Evolutionary conservation across 1,284 basidiomycete genomes (phyloP).

Genomic region (Marasmius sp.): DNA sequence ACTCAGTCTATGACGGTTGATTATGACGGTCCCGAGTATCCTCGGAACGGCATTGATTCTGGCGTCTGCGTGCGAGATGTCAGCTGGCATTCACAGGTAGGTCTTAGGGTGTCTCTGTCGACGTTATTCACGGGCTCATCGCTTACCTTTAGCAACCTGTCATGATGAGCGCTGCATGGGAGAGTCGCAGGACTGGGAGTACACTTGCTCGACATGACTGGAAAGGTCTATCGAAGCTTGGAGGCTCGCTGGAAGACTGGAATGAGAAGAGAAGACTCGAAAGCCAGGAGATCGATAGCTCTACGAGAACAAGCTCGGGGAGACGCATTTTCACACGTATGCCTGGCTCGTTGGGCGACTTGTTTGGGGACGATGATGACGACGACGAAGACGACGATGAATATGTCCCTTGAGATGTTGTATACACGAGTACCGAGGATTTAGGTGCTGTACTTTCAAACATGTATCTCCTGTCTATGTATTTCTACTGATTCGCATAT

Average conservation of each 20-base stretch:
- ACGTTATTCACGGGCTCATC: constrained; percentile 11
- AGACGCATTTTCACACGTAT: not conserved
- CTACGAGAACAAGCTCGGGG: constrained; percentile 9
- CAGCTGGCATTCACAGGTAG: constrained; percentile 80
- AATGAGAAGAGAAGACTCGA: constrained; percentile 53
- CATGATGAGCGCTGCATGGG: constrained; percentile 91
- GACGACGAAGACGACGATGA: constrained; percentile 11
- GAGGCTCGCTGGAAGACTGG: constrained; percentile 71
- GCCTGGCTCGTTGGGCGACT: constrained; percentile 12
- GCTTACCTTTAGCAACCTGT: constrained; percentile 69
- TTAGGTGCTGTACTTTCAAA: not conserved
- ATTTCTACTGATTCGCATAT: not conserved
- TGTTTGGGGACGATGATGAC: constrained; percentile 4
- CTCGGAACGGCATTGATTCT: constrained; percentile 23
- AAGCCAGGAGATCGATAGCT: constrained; percentile 18
- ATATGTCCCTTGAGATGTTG: constrained; percentile 1
- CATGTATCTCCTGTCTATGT: not conserved
- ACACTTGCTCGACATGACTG: constrained; percentile 89
- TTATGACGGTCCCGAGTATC: constrained; percentile 58
- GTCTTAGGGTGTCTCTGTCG: constrained; percentile 12
- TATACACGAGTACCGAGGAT: not conserved
- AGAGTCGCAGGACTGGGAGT: constrained; percentile 61
- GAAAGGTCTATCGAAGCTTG: constrained; percentile 83
- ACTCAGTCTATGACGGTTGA: constrained; percentile 72
- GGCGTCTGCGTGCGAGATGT: constrained; percentile 85